phyloP scores from a whole-genome alignment of 169 alveolate genomes.

The Cryptosporidium baileyi region DNA sequence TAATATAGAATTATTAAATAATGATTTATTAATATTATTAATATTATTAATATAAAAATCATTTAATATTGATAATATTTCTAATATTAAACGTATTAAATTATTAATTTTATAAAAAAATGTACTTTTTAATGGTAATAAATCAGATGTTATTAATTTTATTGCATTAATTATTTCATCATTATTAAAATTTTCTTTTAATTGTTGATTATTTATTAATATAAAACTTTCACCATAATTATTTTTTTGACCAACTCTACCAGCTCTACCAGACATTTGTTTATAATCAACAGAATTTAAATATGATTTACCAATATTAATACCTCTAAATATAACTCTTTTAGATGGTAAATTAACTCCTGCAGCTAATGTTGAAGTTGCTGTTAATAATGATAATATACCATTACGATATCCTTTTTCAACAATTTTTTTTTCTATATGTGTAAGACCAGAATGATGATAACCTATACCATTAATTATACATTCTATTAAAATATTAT shows the following conservation, averaged over 20 bases:
- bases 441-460: constrained; percentile 81
- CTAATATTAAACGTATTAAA: constrained; percentile 26
- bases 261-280: constrained; percentile 87
- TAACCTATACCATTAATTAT: constrained; percentile 77
- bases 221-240: constrained; percentile 73
- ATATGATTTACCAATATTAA: constrained; percentile 74
- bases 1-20: not conserved
- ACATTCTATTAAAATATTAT: constrained; percentile 51
- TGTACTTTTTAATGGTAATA: constrained; percentile 46
- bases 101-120: constrained; percentile 31
- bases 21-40: not conserved
- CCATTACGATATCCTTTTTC: constrained; percentile 78
- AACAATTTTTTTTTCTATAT: constrained; percentile 74
- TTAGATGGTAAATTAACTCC: constrained; percentile 87
- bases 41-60: not conserved
- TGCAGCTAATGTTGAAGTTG: constrained; percentile 85
- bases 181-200: not conserved
- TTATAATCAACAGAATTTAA: constrained; percentile 76
- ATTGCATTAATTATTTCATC: constrained; percentile 14
- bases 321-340: constrained; percentile 80
- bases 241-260: constrained; percentile 74
- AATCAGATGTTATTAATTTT: constrained; percentile 11
- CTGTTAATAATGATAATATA: constrained; percentile 74
- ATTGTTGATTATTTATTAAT: constrained; percentile 1
- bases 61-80: constrained; percentile 1